Evolutionary conservation across 176 grass and related monocot species (phyloP).

Genomic region (Avena insularis): DNA sequence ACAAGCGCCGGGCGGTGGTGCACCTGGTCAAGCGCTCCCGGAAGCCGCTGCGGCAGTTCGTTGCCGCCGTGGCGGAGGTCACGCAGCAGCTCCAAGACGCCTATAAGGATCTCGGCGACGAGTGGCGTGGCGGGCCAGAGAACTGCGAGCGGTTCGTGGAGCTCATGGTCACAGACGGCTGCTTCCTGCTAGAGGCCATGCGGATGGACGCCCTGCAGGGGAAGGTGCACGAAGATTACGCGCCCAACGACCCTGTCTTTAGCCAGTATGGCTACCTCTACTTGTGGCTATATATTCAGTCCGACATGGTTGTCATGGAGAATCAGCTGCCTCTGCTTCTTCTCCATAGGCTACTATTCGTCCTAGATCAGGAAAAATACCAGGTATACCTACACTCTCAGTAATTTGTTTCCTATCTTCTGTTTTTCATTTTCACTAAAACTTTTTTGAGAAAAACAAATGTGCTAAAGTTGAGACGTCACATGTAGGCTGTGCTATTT

Average conservation of each 20-base stretch:
- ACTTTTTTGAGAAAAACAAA: too few relatives aligned
- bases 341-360: too few relatives aligned
- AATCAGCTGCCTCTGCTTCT: too few relatives aligned
- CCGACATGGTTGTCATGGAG: too few relatives aligned
- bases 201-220: neutral
- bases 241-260: conserved; percentile 45
- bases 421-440: too few relatives aligned
- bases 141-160: neutral
- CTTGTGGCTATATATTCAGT: too few relatives aligned
- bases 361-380: too few relatives aligned
- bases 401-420: too few relatives aligned
- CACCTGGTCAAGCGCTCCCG: conserved; percentile 53
- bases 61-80: neutral
- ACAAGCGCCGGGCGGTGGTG: conserved; percentile 62
- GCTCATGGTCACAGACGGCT: conserved; percentile 52
- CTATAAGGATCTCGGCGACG: neutral
- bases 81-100: neutral
- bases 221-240: conserved; percentile 24
- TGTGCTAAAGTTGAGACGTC: too few relatives aligned
- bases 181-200: conserved; percentile 82
- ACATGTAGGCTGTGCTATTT: too few relatives aligned
- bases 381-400: too few relatives aligned
- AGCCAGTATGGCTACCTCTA: too few relatives aligned
- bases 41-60: neutral
- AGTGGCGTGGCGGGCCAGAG: neutral